Percentiles rank a stretch among this genome's conserved stretches.
Conservation (phyloP, 2,329 filamentous ascomycete genomes). For the Coleophoma cylindrospora region DNA sequence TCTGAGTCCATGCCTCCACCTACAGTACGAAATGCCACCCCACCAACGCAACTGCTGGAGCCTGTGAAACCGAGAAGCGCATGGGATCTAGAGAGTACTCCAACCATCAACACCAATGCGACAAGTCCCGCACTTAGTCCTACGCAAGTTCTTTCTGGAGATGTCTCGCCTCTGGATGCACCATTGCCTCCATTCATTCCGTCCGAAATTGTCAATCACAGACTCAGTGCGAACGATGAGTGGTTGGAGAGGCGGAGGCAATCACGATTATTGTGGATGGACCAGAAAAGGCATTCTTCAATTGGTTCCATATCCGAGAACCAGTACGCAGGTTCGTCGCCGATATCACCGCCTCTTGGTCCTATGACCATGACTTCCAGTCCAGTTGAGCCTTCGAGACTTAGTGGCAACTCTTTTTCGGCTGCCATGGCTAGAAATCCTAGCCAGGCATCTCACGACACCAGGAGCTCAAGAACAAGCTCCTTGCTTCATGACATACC, state of each 20-base stretch:
- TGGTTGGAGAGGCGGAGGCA: conserved; percentile 19
- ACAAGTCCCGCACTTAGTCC: conserved; percentile 3
- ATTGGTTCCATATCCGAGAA: conserved; percentile 18
- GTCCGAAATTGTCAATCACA: conserved; percentile 16
- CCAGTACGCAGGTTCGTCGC: conserved; percentile 4
- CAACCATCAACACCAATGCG: conserved; percentile 6
- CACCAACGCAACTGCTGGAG: background rate
- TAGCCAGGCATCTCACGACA: conserved; percentile 14
- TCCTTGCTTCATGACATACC: conserved; percentile 15
- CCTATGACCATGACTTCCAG: conserved; percentile 9
- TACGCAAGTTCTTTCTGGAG: conserved; percentile 8
- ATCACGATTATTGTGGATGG: conserved; percentile 18
- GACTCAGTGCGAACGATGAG: conserved; percentile 21
- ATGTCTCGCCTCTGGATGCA: conserved; percentile 12
- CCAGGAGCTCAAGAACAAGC: conserved; percentile 17
- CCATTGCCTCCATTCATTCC: conserved; percentile 12
- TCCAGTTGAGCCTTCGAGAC: conserved; percentile 8
- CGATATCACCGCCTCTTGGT: conserved; percentile 5
- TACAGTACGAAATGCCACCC: conserved; percentile 2
- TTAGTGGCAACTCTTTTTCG: background rate
- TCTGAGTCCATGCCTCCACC: conserved; percentile 7
- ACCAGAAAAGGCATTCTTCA: conserved; percentile 16
- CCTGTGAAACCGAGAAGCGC: conserved; percentile 15
- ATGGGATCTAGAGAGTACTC: conserved; percentile 13
- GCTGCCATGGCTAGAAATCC: conserved; percentile 11